Evolutionary conservation across 257 asterid genomes (phyloP).

Genomic region (Jasminum sambac): DNA sequence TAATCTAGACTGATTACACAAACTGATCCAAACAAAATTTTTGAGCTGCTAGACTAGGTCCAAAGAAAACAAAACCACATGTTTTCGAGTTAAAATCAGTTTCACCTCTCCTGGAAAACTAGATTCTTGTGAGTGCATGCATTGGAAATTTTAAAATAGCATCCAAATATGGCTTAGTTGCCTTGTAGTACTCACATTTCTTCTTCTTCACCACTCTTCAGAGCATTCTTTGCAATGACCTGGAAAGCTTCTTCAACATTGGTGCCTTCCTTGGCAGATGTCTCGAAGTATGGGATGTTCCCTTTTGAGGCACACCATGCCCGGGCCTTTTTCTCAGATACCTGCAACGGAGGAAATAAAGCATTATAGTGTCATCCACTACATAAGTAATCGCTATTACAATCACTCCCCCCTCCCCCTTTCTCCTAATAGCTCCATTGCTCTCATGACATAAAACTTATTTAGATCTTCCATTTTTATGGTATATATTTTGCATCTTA

Average conservation of each 20-base stretch:
- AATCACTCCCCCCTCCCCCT: not conserved
- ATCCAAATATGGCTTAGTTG: not conserved
- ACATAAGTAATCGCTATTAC: not conserved
- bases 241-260: conserved; percentile 98
- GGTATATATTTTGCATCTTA: not conserved
- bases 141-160: not conserved
- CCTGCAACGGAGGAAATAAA: conserved; percentile 41
- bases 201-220: conserved; percentile 88
- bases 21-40: not conserved
- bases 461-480: not conserved
- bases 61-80: not conserved
- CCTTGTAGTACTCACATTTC: conserved; percentile 69
- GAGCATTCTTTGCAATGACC: conserved; percentile 89
- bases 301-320: conserved; percentile 99
- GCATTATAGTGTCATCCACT: conserved; percentile 10
- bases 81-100: not conserved
- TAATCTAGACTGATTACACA: not conserved
- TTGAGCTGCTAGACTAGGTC: not conserved
- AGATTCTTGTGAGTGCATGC: not conserved
- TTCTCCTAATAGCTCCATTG: not conserved
- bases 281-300: conserved; percentile 94
- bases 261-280: conserved; percentile 96
- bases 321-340: conserved; percentile 96
- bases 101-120: not conserved
- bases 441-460: not conserved